Base-by-base conservation (phyloP, 192 early-diverging fungal species). In the Lobosporangium transversale region DNA sequence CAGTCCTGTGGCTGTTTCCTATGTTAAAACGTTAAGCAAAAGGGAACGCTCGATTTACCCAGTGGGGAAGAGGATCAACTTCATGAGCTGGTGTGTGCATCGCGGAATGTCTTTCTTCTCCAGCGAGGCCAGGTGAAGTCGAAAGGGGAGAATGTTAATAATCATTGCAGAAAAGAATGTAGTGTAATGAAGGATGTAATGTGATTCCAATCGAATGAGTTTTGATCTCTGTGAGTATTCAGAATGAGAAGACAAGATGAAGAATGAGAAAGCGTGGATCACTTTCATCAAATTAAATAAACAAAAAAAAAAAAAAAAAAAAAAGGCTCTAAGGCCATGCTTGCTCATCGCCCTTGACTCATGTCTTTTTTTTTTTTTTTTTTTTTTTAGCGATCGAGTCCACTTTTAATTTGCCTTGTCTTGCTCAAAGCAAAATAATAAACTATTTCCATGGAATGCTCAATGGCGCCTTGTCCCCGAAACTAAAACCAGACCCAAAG, bases 11-110 rank as follows among this genome's bases (percentile, higher is more conserved):
- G n/a, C n/a, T n/a, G n/a, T n/a, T n/a, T n/a, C n/a, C n/a, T n/a
- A n/a, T n/a, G n/a, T n/a, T n/a, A n/a, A n/a, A n/a, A n/a, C n/a
- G n/a, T n/a, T n/a, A n/a, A n/a, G n/a, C n/a, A n/a, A n/a, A n/a
- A n/a, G n/a, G n/a, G n/a, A n/a, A n/a, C n/a, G n/a, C n/a, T n/a
- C n/a, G n/a, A 0, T 15, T 4, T 76, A 76, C 73, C 73, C 64
- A 18, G 57, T 35, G 0, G 73, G 73, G 32, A 76, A 76, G 36
- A 76, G 64, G 51, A 76, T 54, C 11, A 76, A 53, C 11, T 67
- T 76, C 73, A 76, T 76, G 33, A 76, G 73, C 53, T 76, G 73
- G 36, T 76, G 64, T 20, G 73, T 76, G 59, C 73, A 76, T 51
- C 65, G 57, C 15, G 73, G 73, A 29, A 76, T 76, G 59, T 66